phyloP scores from a whole-genome alignment of 352 stramenopile genomes.

The Globisporangium cystogenes region DNA sequence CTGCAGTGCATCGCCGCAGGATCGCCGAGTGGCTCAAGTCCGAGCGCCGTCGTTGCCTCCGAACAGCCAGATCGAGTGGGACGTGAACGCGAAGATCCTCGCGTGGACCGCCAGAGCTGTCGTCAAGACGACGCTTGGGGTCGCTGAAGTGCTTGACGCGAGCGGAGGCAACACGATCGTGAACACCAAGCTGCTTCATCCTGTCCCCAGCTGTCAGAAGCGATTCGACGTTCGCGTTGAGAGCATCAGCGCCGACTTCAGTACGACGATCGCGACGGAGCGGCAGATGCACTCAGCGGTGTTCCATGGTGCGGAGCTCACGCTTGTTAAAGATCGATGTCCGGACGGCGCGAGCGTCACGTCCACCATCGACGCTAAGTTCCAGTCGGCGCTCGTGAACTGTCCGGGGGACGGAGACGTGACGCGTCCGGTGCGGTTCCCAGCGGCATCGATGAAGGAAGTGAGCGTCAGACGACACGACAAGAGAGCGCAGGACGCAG shows the following conservation, averaged over 20 bases:
- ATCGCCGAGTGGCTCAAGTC: not conserved
- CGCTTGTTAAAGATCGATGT: conserved; percentile 2
- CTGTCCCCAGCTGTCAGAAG: not conserved
- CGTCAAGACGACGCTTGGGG: not conserved
- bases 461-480: conserved; percentile 22
- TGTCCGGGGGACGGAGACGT: not conserved
- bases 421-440: not conserved
- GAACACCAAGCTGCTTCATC: not conserved
- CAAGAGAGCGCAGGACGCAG: conserved; percentile 14
- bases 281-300: conserved; percentile 6
- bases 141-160: conserved; percentile 9
- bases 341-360: not conserved
- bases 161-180: conserved; percentile 3
- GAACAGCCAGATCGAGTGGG: conserved; percentile 4
- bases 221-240: conserved; percentile 6
- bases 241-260: conserved; percentile 4
- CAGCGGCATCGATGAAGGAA: conserved; percentile 9
- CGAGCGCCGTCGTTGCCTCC: not conserved
- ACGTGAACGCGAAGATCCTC: not conserved
- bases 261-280: conserved; percentile 1
- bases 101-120: conserved; percentile 8
- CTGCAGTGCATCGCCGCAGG: not conserved
- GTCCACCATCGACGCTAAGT: conserved; percentile 3
- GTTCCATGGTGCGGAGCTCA: conserved; percentile 10
- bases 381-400: conserved; percentile 14